phyloP scores from a whole-genome alignment of 495 filamentous ascomycete genomes.

The Staphylotrichum tortipilum region DNA sequence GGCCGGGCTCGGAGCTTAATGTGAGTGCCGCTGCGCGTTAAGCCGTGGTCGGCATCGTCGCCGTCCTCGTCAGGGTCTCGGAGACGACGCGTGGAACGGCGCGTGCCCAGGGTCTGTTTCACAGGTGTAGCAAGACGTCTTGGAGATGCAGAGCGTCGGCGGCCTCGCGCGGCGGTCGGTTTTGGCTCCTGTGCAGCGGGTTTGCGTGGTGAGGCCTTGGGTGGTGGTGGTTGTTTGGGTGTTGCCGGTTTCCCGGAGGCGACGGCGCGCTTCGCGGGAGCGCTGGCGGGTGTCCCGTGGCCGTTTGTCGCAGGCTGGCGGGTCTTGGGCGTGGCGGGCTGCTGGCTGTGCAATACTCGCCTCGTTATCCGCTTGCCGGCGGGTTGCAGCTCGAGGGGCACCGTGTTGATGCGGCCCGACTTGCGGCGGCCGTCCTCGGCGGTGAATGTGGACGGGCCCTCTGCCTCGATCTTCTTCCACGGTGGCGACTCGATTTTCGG shows the following conservation, averaged over 20 bases:
- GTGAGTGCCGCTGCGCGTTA: slow-evolving; percentile 26
- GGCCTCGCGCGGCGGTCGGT: slow-evolving; percentile 22
- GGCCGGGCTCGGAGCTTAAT: slow-evolving; percentile 37
- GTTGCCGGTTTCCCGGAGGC: slow-evolving; percentile 14
- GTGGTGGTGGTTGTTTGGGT: slow-evolving; percentile 7
- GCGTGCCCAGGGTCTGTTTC: slow-evolving; percentile 29
- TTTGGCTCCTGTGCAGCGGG: slow-evolving; percentile 15
- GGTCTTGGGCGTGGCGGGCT: slow-evolving; percentile 17
- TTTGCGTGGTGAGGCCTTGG: slow-evolving; percentile 16
- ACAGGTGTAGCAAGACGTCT: slow-evolving; percentile 24
- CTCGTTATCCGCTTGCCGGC: slow-evolving; percentile 53
- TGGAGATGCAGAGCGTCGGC: slow-evolving; percentile 27
- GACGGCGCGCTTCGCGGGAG: slow-evolving; percentile 9
- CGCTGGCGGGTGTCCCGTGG: slow-evolving; percentile 9
- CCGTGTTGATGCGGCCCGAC: slow-evolving; percentile 70
- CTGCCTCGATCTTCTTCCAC: slow-evolving; percentile 82
- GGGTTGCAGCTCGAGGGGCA: slow-evolving; percentile 60
- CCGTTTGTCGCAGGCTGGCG: slow-evolving; percentile 12
- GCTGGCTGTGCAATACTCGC: slow-evolving; percentile 29
- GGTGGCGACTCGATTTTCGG: slow-evolving; percentile 66
- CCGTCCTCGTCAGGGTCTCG: slow-evolving; percentile 23
- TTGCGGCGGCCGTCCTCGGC: slow-evolving; percentile 73
- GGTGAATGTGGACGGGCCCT: slow-evolving; percentile 75
- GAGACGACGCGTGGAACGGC: slow-evolving; percentile 30
- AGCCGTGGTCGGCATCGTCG: slow-evolving; percentile 13